Conservation (phyloP, 306 rosid genomes). For the Trifolium fragiferum region DNA sequence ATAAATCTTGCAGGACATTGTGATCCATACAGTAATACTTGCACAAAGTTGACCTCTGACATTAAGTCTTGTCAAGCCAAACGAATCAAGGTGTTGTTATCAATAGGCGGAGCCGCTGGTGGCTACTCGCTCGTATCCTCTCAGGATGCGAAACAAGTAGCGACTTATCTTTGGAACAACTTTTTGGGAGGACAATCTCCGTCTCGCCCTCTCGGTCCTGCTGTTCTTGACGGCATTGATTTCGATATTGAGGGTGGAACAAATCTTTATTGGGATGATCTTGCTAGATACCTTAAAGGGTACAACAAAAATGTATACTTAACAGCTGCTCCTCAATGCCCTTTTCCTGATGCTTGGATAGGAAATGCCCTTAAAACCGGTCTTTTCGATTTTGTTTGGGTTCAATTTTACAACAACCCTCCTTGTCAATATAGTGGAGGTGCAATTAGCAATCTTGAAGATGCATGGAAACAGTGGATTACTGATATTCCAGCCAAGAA, state of each 20-base stretch:
- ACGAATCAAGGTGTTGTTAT: conserved; percentile 52
- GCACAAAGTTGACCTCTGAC: conserved; percentile 36
- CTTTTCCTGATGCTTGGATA: conserved; percentile 52
- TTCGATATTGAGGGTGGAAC: conserved; percentile 52
- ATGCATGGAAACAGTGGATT: conserved; percentile 54
- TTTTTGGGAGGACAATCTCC: conserved; percentile 52
- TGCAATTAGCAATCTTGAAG: conserved; percentile 37
- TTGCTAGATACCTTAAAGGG: conserved; percentile 47
- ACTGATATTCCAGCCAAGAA: conserved; percentile 44
- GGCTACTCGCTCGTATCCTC: conserved; percentile 44
- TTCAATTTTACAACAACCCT: conserved; percentile 54
- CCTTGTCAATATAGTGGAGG: conserved; percentile 45
- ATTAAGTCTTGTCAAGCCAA: conserved; percentile 52
- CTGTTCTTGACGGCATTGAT: conserved; percentile 54
- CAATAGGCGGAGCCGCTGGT: conserved; percentile 53
- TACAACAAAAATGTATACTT: conserved; percentile 38
- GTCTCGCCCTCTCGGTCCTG: conserved; percentile 54
- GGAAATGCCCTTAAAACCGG: conserved; percentile 50
- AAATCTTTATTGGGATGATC: conserved; percentile 41
- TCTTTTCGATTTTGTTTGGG: conserved; percentile 49
- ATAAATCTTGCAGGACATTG: conserved; percentile 53
- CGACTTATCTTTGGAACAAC: conserved; percentile 51
- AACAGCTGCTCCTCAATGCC: conserved; percentile 53
- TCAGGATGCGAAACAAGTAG: conserved; percentile 44
- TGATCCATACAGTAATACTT: conserved; percentile 45